Base-by-base conservation (phyloP, 768 basidiomycete species). In the Leccinum longicurvipes region DNA sequence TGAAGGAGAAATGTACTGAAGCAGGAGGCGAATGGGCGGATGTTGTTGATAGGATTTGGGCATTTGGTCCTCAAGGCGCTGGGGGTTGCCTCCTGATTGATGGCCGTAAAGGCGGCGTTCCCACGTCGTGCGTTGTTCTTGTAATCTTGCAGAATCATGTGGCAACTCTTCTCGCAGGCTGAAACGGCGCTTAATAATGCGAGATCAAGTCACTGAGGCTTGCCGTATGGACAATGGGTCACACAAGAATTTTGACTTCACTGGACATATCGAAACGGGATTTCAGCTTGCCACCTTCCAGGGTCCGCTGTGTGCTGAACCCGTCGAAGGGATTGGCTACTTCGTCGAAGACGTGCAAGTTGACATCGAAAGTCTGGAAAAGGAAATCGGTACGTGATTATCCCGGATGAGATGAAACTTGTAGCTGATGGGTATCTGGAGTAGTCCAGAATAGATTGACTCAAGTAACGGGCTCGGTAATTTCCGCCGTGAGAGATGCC, bases 211-310 rank as follows among this genome's bases (percentile, higher is more conserved):
- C 29, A 72, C 72, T 53, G 60, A 73, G 4, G 67, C 68, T 7
- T 67, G 62, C 56, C 42, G 62, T 62, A 15, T 53, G 51, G 78
- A 76, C 36, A 64, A 71, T 29, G 74, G 69, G 53, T 68, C 66
- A 14, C 69, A 73, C 48, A 71, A 72, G 21, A 74, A 63, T 23
- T 54, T 50, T 48, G 84, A 93, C 58, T 91, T 98, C 58, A 87
- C 94, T 61, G 84, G 84, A 53, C 80, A 89, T 60, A 78, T 98
- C 28, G 94, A 98, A 69, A 89, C 87, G 4, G 96, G 95, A 2
- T 99, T 99, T 73, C 95, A 97, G 73, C 81, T 98, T 47, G 95
- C 93, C 1, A 89, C 88, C 2, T 89, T 93, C 69, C 93, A 95
- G 72, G 97, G 97, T 0, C 96, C 97, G 12, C 73, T 99, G 19